Evolutionary conservation across 495 filamentous ascomycete genomes (phyloP), one percentile per base, ranked within the genome.

Genomic region (Aspergillus haitiensis): DNA sequence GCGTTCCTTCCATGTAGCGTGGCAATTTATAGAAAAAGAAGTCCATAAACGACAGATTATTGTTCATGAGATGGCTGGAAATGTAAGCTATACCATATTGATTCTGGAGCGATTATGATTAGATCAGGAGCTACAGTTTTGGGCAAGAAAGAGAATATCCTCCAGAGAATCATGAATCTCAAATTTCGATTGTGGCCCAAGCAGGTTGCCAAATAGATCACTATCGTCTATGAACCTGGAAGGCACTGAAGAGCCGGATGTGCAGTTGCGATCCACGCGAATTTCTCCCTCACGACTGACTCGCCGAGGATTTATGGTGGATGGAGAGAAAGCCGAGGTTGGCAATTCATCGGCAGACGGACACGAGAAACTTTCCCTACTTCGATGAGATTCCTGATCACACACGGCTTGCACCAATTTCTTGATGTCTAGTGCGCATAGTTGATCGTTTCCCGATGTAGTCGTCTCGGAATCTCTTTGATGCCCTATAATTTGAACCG

Each of bases 81-180:
- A 6, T 39, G 36, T 39, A 12, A 7, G 36, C 36, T 12, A 6
- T 39, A 39, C 46, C 3, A 49, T 36, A 36, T 34, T n/a, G n/a
- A n/a, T n/a, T n/a, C 21, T 27, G 3, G 3, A 3, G 21, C 21
- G 21, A 27, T 27, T 3, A 27, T 27, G 3, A 27, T 27, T 3
- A 1, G 3, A 27, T 27, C 50, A 18, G 3, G 50, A 37, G 11
- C 50, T 18, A 52, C 33, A 52, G 33, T 37, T 52, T 18, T 52
- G 50, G 15, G 50, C 50, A 6, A 52, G 32, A 52, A 52, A 52
- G 8, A 52, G 50, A 36, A 52, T 52, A 16, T 52, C 50, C 21
- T 52, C 50, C 33, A 52, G n/a, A 32, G 50, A 35, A 21, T 52
- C 50, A 37, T 52, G 32, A 15, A 52, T 37, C 33, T 37, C 50